Evolutionary conservation across 2,329 filamentous ascomycete species (phyloP), one percentile per base, ranked within the genome.

Genomic region (Scedosporium minutisporum): DNA sequence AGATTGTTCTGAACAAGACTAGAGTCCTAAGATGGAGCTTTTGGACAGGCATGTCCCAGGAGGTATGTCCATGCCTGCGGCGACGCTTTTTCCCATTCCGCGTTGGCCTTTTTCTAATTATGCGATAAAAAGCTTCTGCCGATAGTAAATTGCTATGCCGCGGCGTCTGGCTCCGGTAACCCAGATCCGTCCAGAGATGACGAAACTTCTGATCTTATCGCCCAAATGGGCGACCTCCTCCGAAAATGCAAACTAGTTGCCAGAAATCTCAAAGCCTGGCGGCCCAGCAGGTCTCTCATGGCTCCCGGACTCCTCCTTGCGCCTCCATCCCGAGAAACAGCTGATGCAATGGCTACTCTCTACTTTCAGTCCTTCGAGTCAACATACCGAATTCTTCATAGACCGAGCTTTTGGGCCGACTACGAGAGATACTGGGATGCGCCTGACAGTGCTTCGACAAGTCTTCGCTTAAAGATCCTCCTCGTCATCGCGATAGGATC

Each of bases 301-400:
- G 61, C 48, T 27, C 66, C 69, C 1, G 64, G 67, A 2, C 64
- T 69, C 16, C 65, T 63, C 16, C 65, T 74, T 3, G 48, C 63
- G 5, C 68, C 67, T 0, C 75, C 72, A 1, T 61, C 69, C 2
- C 72, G 70, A 1, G 69, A 69, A 9, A 27, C 68, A 4, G 70
- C 78, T 1, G 79, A 84, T 63, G 44, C 66, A 12, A 74, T 80
- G 68, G 73, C 75, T 6, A 63, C 68, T 1, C 65, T 78, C 0
- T 86, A 86, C 68, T 77, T 84, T 53, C 69, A 69, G 2, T 78
- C 71, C 0, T 83, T 81, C 63, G 83, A 83, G 64, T 76, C 74
- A 1, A 74, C 75, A 0, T 77, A 82, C 60, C 77, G 81, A 3
- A 78, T 86, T 55, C 68, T 86, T 0, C 82, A 86, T 62, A 68